These are phyloP conservation scores for Stentor coeruleus DNA, from an alignment of 73 alveolate species.

Conservation along the genomic window DNA sequence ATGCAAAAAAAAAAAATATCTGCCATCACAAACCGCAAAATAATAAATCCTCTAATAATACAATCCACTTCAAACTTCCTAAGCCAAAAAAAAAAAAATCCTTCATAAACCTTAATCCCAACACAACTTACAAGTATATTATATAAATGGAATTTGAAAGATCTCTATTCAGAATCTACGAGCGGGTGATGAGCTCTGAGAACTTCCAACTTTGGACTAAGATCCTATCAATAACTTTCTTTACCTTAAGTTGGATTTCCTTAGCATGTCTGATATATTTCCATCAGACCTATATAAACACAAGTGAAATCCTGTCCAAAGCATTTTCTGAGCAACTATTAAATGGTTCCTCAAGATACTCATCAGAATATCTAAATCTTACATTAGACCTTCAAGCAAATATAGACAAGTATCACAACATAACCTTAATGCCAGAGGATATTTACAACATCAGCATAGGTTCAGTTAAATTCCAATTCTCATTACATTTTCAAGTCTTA, in stretches of 20 bases:
- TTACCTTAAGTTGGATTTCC: not conserved
- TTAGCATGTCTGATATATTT: not conserved
- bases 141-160: constrained; percentile 20
- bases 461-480: not conserved
- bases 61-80: too few relatives aligned
- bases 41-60: too few relatives aligned
- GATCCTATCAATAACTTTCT: not conserved
- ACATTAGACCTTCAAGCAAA: too few relatives aligned
- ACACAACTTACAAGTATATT: too few relatives aligned
- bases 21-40: too few relatives aligned
- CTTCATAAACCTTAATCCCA: too few relatives aligned
- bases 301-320: not conserved
- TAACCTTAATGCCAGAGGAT: not conserved
- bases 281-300: not conserved
- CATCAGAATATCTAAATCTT: not conserved
- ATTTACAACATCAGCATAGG: not conserved
- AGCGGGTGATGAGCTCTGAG: not conserved
- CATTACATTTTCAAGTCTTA: not conserved
- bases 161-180: constrained; percentile 14
- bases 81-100: too few relatives aligned
- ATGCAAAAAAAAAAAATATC: too few relatives aligned
- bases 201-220: not conserved
- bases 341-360: not conserved
- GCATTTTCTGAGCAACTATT: constrained; percentile 12
- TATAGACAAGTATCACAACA: not conserved